phyloP scores from a whole-genome alignment of 345 rosid genomes.

The Hevea brasiliensis region DNA sequence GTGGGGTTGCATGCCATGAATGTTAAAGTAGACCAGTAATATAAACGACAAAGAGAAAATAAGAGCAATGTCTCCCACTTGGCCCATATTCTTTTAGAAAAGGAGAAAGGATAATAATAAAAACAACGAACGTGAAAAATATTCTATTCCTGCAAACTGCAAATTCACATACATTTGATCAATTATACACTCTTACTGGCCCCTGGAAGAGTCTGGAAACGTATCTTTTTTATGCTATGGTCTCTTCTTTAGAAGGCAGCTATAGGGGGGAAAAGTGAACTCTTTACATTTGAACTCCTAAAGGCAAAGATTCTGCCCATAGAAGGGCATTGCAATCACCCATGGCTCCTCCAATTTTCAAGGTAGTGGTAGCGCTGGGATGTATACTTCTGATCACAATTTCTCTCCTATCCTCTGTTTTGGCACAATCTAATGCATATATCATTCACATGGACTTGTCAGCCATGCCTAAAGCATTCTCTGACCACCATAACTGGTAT shows the following conservation, averaged over 20 bases:
- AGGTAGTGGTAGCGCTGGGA: not conserved
- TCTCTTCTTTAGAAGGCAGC: slow-evolving; percentile 12
- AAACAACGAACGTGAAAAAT: not conserved
- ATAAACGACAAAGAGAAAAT: not conserved
- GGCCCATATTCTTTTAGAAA: not conserved
- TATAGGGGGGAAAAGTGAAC: no score
- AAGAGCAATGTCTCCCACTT: not conserved
- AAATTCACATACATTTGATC: not conserved
- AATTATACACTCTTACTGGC: not conserved
- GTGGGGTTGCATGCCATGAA: not conserved
- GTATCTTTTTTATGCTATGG: not conserved
- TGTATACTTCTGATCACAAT: slow-evolving; percentile 11
- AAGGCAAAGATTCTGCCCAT: no score
- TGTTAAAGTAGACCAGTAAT: not conserved
- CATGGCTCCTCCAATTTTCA: slow-evolving; percentile 26
- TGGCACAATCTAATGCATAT: slow-evolving; percentile 22
- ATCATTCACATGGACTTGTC: slow-evolving; percentile 37
- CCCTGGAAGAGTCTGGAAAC: not conserved
- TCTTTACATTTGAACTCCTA: no score
- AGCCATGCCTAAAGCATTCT: slow-evolving; percentile 35
- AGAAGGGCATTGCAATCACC: slow-evolving; percentile 2
- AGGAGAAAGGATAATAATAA: slow-evolving; percentile 1
- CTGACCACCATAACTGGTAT: slow-evolving; percentile 38
- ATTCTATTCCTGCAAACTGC: not conserved
- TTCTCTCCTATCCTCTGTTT: slow-evolving; percentile 13